Evolutionary conservation across 2,329 filamentous ascomycete genomes (phyloP), one percentile per base, ranked within the genome.

Genomic region (Ustilaginoidea virens): DNA sequence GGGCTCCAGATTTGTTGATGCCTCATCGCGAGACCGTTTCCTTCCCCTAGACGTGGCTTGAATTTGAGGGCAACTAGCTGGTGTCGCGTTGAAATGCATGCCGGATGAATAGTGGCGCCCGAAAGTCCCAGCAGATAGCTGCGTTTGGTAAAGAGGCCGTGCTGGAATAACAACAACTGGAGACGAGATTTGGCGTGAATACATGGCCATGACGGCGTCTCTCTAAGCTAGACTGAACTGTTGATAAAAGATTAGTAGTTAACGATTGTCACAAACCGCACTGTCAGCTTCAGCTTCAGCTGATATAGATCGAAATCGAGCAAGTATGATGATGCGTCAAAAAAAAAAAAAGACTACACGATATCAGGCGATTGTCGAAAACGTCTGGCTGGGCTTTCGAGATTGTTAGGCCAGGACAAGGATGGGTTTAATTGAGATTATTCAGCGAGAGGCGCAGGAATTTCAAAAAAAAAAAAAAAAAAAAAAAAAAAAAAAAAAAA

Each of bases 1-100:
- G 44, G 74, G 63, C 39, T 74, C 68, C 30, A 80, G 69, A 42
- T 81, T 80, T 37, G 65, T 57, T 16, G 65, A 63, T 32, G 79
- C 76, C 51, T 86, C 79, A 44, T 80, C 75, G 46, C 79, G 69
- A 36, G 77, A 81, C 41, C 80, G 74, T 57, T 86, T 86, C 47
- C 77, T 74, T 39, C 79, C 75, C 33, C 44, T 39, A 16, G 38
- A 23, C 30, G 27, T 23, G 8, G 20, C 34, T n/a, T 40, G 32
- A 23, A 36, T 28, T 17, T 43, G 40, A 12, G 32, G 56, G 51
- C 40, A 37, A 30, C 27, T 33, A 28, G 32, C 39, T 18, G 41
- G 25, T 28, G 34, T 33, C 25, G 39, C 27, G 31, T 36, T 39
- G 35, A 45, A 47, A 14, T 37, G 33, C 36, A 39, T 42, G 33